Evolutionary conservation across 2,329 filamentous ascomycete species (phyloP).

Genomic region (Davidsoniella neocaledoniae): DNA sequence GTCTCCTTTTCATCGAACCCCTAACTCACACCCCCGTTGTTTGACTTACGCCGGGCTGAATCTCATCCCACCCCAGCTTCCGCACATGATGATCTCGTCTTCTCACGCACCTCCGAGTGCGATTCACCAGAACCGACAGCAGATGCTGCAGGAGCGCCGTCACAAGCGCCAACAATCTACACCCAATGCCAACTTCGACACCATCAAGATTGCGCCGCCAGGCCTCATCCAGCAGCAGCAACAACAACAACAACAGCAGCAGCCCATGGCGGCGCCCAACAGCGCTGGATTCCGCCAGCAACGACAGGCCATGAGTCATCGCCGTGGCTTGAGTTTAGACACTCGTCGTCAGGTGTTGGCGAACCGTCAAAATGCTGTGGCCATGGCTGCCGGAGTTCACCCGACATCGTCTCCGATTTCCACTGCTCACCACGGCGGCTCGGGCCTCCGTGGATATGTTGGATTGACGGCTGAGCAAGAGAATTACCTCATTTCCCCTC

Average conservation of each 20-base stretch:
- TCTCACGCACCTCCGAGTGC: slow-evolving; percentile 9
- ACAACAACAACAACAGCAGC: slow-evolving; percentile 21
- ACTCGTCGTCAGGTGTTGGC: slow-evolving; percentile 36
- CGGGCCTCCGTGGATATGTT: not conserved
- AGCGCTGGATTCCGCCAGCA: slow-evolving; percentile 5
- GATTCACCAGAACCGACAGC: slow-evolving; percentile 9
- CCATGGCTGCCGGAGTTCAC: slow-evolving; percentile 15
- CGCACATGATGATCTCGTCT: slow-evolving; percentile 7
- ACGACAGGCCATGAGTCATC: slow-evolving; percentile 33
- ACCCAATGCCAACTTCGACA: slow-evolving; percentile 54
- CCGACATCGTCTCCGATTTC: slow-evolving; percentile 24
- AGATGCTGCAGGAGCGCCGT: slow-evolving; percentile 21
- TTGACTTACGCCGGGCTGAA: not conserved
- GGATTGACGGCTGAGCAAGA: slow-evolving; percentile 24
- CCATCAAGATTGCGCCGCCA: slow-evolving; percentile 42
- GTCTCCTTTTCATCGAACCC: not conserved
- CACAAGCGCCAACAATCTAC: slow-evolving; percentile 83
- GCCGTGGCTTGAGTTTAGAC: slow-evolving; percentile 74
- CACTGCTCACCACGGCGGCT: slow-evolving; percentile 13
- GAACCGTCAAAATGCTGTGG: slow-evolving; percentile 6
- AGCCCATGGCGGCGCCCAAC: slow-evolving; percentile 17
- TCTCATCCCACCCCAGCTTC: too few species aligned
- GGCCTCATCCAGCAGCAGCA: slow-evolving; percentile 33
- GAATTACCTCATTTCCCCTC: slow-evolving; percentile 40
- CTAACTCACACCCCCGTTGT: not conserved